These are phyloP conservation scores for Sporothrix variecibatus DNA, from an alignment of 2,329 filamentous ascomycete genomes.

Conservation along the genomic window DNA sequence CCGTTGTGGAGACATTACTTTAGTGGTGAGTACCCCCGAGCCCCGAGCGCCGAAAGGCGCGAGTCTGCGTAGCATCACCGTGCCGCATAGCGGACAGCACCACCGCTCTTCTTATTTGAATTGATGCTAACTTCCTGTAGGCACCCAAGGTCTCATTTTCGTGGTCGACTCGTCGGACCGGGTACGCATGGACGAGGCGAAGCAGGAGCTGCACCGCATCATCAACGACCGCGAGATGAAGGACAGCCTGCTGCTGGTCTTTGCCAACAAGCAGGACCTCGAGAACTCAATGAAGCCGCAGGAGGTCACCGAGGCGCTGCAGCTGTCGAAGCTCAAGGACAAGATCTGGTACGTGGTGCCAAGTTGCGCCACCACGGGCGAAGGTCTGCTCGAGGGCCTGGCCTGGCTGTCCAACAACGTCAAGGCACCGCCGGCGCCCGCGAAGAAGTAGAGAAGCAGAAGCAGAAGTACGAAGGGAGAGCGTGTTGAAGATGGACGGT, in stretches of 20 bases:
- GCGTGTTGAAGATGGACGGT: neutral
- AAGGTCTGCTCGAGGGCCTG: slow-evolving; percentile 78
- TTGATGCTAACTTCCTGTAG: slow-evolving; percentile 45
- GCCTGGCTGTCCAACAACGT: slow-evolving; percentile 85
- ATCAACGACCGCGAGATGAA: slow-evolving; percentile 98
- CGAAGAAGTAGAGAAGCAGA: slow-evolving; percentile 49
- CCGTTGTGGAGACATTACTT: slow-evolving; percentile 98
- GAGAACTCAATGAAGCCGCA: slow-evolving; percentile 76
- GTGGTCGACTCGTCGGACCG: slow-evolving; percentile 96
- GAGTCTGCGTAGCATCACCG: neutral
- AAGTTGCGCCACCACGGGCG: slow-evolving; percentile 78
- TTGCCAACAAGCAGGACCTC: slow-evolving; percentile 99
- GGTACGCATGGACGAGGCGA: slow-evolving; percentile 87
- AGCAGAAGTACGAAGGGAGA: neutral
- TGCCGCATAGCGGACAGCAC: too few species aligned
- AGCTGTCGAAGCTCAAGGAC: slow-evolving; percentile 76
- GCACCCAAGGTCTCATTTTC: slow-evolving; percentile 97
- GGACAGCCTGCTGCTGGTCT: slow-evolving; percentile 89
- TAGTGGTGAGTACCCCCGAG: slow-evolving; percentile 57
- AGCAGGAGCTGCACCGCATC: slow-evolving; percentile 92
- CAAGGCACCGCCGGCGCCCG: slow-evolving; percentile 61
- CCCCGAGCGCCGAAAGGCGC: neutral
- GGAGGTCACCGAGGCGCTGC: slow-evolving; percentile 75
- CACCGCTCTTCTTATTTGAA: too few species aligned
- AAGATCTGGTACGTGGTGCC: slow-evolving; percentile 85